Conservation (phyloP, 2,329 filamentous ascomycete species). For the Epichloe amarillans region DNA sequence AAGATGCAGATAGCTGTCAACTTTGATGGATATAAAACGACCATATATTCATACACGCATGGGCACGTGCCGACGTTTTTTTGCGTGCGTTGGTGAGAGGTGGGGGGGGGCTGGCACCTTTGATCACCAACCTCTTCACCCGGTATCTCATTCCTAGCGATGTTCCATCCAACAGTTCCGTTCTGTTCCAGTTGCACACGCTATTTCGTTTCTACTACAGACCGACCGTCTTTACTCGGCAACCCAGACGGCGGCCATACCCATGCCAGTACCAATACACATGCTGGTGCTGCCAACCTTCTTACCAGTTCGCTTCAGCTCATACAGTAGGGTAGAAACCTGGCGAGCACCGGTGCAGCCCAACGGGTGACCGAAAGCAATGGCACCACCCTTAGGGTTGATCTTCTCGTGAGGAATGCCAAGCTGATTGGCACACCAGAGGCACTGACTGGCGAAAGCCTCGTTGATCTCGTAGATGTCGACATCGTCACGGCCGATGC, state of each 20-base stretch:
- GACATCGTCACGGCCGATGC: slow-evolving; percentile 76
- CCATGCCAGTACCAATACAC: slow-evolving; percentile 96
- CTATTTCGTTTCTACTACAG: not conserved
- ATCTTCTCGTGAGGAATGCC: slow-evolving; percentile 74
- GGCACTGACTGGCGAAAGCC: slow-evolving; percentile 88
- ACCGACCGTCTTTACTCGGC: slow-evolving; percentile 50
- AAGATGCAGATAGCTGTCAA: not conserved
- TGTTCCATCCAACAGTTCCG: not conserved
- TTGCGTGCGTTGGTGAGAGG: not conserved
- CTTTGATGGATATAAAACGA: not conserved
- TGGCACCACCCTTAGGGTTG: slow-evolving; percentile 93
- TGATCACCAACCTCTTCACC: not conserved
- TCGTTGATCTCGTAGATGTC: slow-evolving; percentile 99
- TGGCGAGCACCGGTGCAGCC: slow-evolving; percentile 91
- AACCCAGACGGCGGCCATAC: slow-evolving; percentile 94
- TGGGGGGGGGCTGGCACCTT: not conserved
- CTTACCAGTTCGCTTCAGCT: slow-evolving; percentile 72
- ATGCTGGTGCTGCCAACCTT: slow-evolving; percentile 87
- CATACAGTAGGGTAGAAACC: slow-evolving; percentile 81
- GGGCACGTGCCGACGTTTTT: not conserved
- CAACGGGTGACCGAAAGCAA: slow-evolving; percentile 89
- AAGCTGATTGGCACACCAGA: slow-evolving; percentile 87
- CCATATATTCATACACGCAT: slow-evolving; percentile 16
- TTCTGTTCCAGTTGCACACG: not conserved
- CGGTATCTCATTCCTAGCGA: not conserved